Conservation (phyloP, 257 asterid species). For the Solanum chilense region DNA sequence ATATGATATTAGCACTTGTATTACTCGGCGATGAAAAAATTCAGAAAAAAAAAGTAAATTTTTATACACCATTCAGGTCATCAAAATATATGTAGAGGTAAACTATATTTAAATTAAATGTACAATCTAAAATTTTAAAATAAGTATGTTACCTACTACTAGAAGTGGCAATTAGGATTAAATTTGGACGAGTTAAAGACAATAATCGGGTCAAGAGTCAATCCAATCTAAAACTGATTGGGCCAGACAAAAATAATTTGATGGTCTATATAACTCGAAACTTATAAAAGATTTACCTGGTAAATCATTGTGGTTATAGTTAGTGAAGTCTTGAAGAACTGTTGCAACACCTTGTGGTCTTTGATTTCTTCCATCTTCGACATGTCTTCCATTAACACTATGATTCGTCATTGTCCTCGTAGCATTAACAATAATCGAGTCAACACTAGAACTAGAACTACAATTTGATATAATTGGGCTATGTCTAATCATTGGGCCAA, state of each 20-base stretch:
- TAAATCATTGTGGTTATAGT: not conserved
- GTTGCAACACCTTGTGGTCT: not conserved
- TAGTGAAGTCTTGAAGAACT: not conserved
- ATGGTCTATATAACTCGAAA: not conserved
- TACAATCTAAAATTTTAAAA: too few relatives aligned
- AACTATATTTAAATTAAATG: too few relatives aligned
- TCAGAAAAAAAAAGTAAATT: not conserved
- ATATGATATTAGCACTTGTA: not conserved
- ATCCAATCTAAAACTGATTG: too few relatives aligned
- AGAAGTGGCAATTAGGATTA: too few relatives aligned
- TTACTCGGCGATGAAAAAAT: not conserved
- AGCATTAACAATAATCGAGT: not conserved
- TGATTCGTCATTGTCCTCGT: not conserved
- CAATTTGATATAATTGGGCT: not conserved
- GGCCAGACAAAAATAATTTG: not conserved
- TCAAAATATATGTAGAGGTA: too few relatives aligned
- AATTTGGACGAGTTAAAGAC: too few relatives aligned
- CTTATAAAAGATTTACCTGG: not conserved
- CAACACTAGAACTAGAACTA: not conserved
- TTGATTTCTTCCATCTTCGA: not conserved
- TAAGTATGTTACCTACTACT: too few relatives aligned
- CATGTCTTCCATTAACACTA: not conserved
- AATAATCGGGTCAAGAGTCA: too few relatives aligned
- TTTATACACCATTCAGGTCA: too few relatives aligned
- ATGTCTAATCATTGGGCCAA: not conserved